Evolutionary conservation across 257 asterid genomes (phyloP).

Genomic region (Ballota nigra): DNA sequence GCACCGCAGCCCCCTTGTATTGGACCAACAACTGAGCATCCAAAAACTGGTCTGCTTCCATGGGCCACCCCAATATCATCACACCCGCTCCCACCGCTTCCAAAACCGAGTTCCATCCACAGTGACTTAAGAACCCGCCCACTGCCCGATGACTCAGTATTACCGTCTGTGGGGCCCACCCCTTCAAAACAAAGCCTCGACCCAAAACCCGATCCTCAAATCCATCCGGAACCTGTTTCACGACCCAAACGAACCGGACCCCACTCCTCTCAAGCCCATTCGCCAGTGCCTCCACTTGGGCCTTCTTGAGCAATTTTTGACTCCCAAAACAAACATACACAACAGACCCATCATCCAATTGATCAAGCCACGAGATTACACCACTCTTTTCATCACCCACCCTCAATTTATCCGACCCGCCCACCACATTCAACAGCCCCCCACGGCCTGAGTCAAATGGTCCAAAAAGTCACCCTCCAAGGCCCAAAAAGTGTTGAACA

Average conservation of each 20-base stretch:
- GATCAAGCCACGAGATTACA: constrained; percentile 48
- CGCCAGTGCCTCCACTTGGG: constrained; percentile 60
- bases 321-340: constrained; percentile 74
- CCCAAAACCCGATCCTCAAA: constrained; percentile 50
- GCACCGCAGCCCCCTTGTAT: constrained; percentile 35
- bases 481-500: constrained; percentile 47
- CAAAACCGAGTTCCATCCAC: constrained; percentile 77
- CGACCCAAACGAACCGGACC: constrained; percentile 56
- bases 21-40: constrained; percentile 54
- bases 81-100: constrained; percentile 58
- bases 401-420: constrained; percentile 24
- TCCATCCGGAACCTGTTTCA: constrained; percentile 35
- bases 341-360: constrained; percentile 46
- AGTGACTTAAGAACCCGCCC: constrained; percentile 70
- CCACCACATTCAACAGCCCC: constrained; percentile 57
- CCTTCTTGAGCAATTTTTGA: constrained; percentile 50
- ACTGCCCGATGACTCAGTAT: constrained; percentile 61
- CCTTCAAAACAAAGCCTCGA: constrained; percentile 48
- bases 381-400: not conserved
- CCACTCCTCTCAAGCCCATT: constrained; percentile 60
- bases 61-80: constrained; percentile 79
- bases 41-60: constrained; percentile 85
- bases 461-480: constrained; percentile 52
- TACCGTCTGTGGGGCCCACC: constrained; percentile 72
- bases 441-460: constrained; percentile 26